Evolutionary conservation across 2,329 filamentous ascomycete genomes (phyloP), one percentile per base, ranked within the genome.

Genomic region (Aaosphaeria arxii): DNA sequence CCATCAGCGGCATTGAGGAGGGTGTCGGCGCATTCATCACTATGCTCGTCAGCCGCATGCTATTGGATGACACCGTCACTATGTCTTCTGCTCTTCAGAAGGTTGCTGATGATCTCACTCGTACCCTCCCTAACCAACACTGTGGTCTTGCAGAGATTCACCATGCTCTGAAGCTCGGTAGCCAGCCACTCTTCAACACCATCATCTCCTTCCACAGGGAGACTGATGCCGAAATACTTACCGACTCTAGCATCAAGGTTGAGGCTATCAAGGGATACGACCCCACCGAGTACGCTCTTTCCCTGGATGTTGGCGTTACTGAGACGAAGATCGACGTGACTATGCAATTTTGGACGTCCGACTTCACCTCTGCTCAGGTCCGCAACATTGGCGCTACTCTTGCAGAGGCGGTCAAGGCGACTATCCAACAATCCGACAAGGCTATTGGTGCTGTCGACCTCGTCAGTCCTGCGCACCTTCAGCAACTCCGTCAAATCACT

Each of bases 281-380:
- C 42, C 73, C 73, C 0, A 73, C 73, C 4, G 73, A 76, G 52
- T 72, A 73, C 47, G 64, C 66, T 1, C 55, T 75, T 0, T 74
- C 69, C 31, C 59, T 75, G 42, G 75, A 75, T 45, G 67, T 75
- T 28, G 73, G 74, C 44, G 69, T 70, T 4, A 52, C 47, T 56
- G 66, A 30, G 70, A 73, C 40, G n/a, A 48, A 47, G 42, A 43
- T 48, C 33, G 45, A 52, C n/a, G 49, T 56, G 5, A 47, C 45
- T n/a, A 45, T 58, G 7, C 46, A 52, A 30, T 56, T 49, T 40
- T 58, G 53, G 53, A 53, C 49, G 11, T 47, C 47, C 4, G 45
- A 54, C 24, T 52, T 56, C 30, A 52, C 49, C 5, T 17, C 30
- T 33, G 42, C 42, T 28, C 55, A 58, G 17, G 55, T 50, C 4